phyloP scores from a whole-genome alignment of 1,139 yeast species.

The Yamadazyma siamensis region DNA sequence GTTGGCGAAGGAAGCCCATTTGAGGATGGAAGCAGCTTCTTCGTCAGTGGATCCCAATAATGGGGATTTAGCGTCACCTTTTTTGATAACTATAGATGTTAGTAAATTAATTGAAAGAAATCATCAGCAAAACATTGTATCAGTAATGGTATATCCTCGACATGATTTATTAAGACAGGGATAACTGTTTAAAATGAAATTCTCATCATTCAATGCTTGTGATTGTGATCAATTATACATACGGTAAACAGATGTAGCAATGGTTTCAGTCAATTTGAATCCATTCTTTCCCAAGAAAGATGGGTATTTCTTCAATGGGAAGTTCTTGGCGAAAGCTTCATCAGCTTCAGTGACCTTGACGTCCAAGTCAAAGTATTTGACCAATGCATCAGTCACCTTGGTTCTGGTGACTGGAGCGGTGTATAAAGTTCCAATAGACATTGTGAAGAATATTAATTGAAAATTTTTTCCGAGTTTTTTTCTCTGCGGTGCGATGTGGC shows the following conservation, averaged over 20 bases:
- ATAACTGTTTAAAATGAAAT: constrained; percentile 65
- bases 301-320: constrained; percentile 77
- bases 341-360: constrained; percentile 51
- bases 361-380: constrained; percentile 72
- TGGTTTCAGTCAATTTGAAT: constrained; percentile 69
- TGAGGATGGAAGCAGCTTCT: constrained; percentile 69
- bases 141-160: constrained; percentile 49
- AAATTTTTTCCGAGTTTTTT: constrained; percentile 4
- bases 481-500: constrained; percentile 3
- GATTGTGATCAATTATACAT: constrained; percentile 14
- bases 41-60: constrained; percentile 63
- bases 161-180: constrained; percentile 87
- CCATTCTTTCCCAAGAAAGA: constrained; percentile 81
- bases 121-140: constrained; percentile 1
- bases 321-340: constrained; percentile 45
- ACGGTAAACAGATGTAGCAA: constrained; percentile 63
- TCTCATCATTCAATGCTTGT: constrained; percentile 49
- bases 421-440: constrained; percentile 67
- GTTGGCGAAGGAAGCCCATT: constrained; percentile 83
- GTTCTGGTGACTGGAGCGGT: constrained; percentile 47
- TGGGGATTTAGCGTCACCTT: constrained; percentile 24
- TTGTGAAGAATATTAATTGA: constrained; percentile 15
- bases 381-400: constrained; percentile 43
- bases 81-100: constrained; percentile 24
- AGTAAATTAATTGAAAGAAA: constrained; percentile 6